Conservation (phyloP, 192 early-diverging fungal genomes). For the Funneliformis geosporum region DNA sequence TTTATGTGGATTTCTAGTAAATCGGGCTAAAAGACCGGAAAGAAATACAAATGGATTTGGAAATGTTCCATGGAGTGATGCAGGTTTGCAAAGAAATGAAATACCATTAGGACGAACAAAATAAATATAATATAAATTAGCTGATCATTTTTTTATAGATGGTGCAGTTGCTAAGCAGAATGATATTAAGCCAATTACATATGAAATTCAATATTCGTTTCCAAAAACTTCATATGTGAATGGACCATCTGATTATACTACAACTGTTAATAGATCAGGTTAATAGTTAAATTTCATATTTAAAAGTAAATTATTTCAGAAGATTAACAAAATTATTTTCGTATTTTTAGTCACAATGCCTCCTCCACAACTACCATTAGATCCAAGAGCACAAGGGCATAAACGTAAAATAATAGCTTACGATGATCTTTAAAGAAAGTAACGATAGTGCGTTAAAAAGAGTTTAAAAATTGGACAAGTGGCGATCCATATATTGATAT, state of each 20-base stretch:
- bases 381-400: slow-evolving; percentile 8
- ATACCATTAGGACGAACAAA: not conserved
- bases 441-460: not conserved
- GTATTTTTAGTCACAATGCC: not conserved
- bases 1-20: slow-evolving; percentile 28
- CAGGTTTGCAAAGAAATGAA: slow-evolving; percentile 30
- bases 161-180: slow-evolving; percentile 6
- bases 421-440: slow-evolving; percentile 21
- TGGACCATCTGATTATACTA: not conserved
- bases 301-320: not conserved
- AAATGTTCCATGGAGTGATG: slow-evolving; percentile 49
- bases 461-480: too few species aligned
- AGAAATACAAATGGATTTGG: slow-evolving; percentile 45
- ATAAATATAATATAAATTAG: too few species aligned
- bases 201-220: not conserved
- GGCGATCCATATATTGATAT: too few species aligned
- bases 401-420: slow-evolving; percentile 31
- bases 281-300: not conserved
- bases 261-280: not conserved
- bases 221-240: not conserved
- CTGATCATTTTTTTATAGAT: slow-evolving; percentile 15
- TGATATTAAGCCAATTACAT: slow-evolving; percentile 15
- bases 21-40: slow-evolving; percentile 48
- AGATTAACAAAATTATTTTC: not conserved
- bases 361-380: not conserved